Evolutionary conservation across 306 rosid genomes (phyloP).

Genomic region (Vigna unguiculata): DNA sequence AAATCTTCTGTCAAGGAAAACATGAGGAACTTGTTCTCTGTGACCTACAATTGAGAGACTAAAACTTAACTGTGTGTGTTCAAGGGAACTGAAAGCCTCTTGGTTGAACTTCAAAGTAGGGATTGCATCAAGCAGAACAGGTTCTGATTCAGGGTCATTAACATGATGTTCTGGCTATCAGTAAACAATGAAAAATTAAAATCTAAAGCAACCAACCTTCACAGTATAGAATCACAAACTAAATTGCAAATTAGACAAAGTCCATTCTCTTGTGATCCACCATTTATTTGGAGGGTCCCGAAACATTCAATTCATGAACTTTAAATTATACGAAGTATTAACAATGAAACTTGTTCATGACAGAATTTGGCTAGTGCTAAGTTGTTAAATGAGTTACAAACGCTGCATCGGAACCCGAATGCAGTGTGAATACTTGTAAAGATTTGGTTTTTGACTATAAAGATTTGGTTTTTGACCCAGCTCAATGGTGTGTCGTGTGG

Average conservation of each 20-base stretch:
- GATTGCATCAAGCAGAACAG: conserved; percentile 83
- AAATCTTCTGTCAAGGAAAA: conserved; percentile 14
- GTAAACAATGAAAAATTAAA: conserved; percentile 64
- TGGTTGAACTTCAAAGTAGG: conserved; percentile 88
- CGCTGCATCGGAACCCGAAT: background rate
- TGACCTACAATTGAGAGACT: conserved; percentile 23
- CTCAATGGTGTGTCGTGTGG: background rate
- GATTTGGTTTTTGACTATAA: background rate
- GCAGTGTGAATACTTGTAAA: background rate
- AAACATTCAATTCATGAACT: conserved; percentile 22
- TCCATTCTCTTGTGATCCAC: background rate
- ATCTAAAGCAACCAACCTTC: conserved; percentile 39
- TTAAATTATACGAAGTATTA: conserved; percentile 10
- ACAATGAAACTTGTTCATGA: background rate
- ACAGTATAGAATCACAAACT: conserved; percentile 32
- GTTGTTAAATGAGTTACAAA: background rate
- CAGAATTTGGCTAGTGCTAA: background rate
- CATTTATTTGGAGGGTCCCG: conserved; percentile 12
- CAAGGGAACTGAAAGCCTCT: conserved; percentile 80
- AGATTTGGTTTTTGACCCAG: background rate
- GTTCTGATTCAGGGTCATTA: conserved; percentile 74
- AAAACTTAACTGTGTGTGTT: conserved; percentile 86
- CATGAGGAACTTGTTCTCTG: conserved; percentile 16
- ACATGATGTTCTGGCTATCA: conserved; percentile 84
- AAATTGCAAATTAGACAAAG: conserved; percentile 2